Conservation (phyloP, 345 rosid species). For the Noccaea bulbosa region DNA sequence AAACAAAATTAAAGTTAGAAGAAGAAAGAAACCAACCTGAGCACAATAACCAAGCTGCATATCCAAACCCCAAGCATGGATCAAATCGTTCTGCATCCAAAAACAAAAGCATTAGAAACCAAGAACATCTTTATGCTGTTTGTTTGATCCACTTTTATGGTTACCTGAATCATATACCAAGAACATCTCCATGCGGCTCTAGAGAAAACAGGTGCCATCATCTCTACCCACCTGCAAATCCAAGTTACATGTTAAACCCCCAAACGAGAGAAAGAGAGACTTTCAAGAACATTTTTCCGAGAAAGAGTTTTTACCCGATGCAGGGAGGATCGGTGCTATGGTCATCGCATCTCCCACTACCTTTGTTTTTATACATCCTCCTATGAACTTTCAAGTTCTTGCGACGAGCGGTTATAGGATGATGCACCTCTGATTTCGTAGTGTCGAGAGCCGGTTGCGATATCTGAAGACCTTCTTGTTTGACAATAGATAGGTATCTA, state of each 20-base stretch:
- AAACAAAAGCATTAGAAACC: constrained; percentile 54
- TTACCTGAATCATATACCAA: constrained; percentile 98
- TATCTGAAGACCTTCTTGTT: constrained; percentile 83
- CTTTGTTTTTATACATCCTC: constrained; percentile 79
- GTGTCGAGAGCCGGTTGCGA: constrained; percentile 97
- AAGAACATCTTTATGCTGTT: constrained; percentile 82
- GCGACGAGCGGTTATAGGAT: constrained; percentile 71
- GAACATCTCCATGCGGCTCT: constrained; percentile 87
- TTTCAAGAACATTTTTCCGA: no score
- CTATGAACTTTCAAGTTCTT: constrained; percentile 66
- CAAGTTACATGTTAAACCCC: background rate
- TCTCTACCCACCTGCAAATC: constrained; percentile 87
- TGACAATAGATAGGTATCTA: constrained; percentile 70
- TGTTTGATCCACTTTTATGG: no score
- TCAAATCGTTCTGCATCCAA: constrained; percentile 73
- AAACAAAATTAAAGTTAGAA: background rate
- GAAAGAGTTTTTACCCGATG: constrained; percentile 57
- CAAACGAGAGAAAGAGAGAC: background rate
- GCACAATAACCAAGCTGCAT: constrained; percentile 88
- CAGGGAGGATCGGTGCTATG: constrained; percentile 89
- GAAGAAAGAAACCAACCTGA: constrained; percentile 55
- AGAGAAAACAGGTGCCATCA: constrained; percentile 99
- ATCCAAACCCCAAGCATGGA: constrained; percentile 97
- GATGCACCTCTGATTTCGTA: constrained; percentile 70
- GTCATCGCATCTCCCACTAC: constrained; percentile 69